phyloP scores from a whole-genome alignment of 1,139 yeast species.

The Lodderomyces beijingensis region DNA sequence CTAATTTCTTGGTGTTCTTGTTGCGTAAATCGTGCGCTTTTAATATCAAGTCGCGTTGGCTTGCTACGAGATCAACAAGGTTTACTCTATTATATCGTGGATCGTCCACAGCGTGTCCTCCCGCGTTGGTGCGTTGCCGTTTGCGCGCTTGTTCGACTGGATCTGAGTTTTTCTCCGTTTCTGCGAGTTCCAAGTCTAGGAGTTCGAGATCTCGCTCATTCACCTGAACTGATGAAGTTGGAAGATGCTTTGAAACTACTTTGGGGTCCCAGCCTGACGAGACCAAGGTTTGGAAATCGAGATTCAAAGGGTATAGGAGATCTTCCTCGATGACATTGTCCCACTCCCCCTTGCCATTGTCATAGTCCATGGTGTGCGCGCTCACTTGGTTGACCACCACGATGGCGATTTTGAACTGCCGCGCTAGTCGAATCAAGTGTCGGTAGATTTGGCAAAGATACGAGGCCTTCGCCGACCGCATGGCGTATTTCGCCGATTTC shows the following conservation, averaged over 20 bases:
- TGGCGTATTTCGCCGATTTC: slow-evolving; percentile 24
- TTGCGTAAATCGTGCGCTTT: slow-evolving; percentile 15
- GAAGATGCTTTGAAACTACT: slow-evolving; percentile 8
- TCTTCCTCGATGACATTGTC: slow-evolving; percentile 14
- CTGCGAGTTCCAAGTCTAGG: slow-evolving; percentile 12
- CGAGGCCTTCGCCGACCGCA: slow-evolving; percentile 31
- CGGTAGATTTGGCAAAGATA: slow-evolving; percentile 45
- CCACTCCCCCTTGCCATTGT: slow-evolving; percentile 10
- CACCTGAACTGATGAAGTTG: slow-evolving; percentile 6
- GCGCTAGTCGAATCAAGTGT: slow-evolving; percentile 49
- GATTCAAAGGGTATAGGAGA: slow-evolving; percentile 35
- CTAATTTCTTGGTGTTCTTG: slow-evolving; percentile 19
- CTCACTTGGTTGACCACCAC: slow-evolving; percentile 80
- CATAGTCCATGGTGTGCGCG: slow-evolving; percentile 34
- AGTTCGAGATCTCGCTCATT: slow-evolving; percentile 11
- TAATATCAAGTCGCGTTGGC: slow-evolving; percentile 13
- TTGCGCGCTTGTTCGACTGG: slow-evolving; percentile 2
- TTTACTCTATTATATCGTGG: slow-evolving; percentile 4
- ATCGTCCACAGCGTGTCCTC: background rate
- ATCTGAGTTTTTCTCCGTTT: slow-evolving; percentile 11
- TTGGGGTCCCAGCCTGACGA: slow-evolving; percentile 66
- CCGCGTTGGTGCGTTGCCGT: background rate
- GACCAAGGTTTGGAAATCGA: slow-evolving; percentile 71
- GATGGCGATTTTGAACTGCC: slow-evolving; percentile 50
- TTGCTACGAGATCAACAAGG: slow-evolving; percentile 6